Conservation (phyloP, 495 filamentous ascomycete genomes). For the Annulohypoxylon bovei region DNA sequence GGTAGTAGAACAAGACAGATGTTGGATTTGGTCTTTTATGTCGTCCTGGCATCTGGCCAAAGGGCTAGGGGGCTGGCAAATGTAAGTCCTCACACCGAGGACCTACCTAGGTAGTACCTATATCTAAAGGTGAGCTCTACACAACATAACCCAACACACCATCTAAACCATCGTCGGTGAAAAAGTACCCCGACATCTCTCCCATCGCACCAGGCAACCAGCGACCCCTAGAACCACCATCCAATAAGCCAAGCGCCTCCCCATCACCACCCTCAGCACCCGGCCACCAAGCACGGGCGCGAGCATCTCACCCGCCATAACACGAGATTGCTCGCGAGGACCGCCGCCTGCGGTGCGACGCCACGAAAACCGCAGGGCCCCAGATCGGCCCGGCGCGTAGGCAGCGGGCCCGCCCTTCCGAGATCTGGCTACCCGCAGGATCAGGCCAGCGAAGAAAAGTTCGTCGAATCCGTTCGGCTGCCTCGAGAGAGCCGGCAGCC, state of each 20-base stretch:
- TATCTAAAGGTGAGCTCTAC: neutral
- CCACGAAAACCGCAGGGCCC: neutral
- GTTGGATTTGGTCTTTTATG: neutral
- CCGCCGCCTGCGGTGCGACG: constrained; percentile 10
- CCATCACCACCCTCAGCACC: neutral
- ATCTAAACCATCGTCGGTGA: neutral
- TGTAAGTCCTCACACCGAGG: neutral
- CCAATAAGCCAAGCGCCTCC: neutral
- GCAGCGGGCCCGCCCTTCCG: constrained; percentile 11
- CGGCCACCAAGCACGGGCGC: neutral
- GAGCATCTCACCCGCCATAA: constrained; percentile 21
- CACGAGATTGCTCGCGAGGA: constrained; percentile 9
- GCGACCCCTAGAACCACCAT: neutral
- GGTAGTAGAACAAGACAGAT: neutral
- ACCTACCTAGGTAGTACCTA: neutral
- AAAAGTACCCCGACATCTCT: neutral
- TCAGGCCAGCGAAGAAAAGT: constrained; percentile 4
- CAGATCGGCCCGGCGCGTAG: neutral
- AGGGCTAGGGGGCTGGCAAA: neutral
- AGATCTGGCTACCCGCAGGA: constrained; percentile 40
- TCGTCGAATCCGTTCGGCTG: neutral
- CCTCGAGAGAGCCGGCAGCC: constrained; percentile 7
- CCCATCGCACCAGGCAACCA: neutral
- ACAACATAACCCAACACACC: neutral
- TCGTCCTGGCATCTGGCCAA: neutral